phyloP scores from a whole-genome alignment of 2,329 filamentous ascomycete genomes.

The Neofusicoccum umdonicola region DNA sequence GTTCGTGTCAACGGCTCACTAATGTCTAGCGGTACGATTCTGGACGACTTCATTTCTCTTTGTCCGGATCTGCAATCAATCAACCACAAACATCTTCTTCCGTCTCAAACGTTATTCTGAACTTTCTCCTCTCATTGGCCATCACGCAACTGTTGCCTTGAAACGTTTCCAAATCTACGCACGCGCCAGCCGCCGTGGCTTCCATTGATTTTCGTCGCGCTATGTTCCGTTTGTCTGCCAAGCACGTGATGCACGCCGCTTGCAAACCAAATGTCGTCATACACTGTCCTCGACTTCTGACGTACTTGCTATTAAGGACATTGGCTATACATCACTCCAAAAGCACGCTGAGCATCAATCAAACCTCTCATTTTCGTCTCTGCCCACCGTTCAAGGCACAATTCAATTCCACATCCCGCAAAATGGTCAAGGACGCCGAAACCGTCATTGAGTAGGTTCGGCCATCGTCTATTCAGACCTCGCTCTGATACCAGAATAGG shows the following conservation, averaged over 20 bases:
- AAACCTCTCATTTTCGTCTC: background rate
- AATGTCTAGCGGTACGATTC: background rate
- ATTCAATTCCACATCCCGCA: conserved; percentile 21
- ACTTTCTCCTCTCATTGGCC: background rate
- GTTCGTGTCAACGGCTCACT: conserved; percentile 8
- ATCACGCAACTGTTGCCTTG: background rate
- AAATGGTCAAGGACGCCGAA: conserved; percentile 53
- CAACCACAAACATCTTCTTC: background rate
- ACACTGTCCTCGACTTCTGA: background rate
- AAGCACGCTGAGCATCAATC: background rate
- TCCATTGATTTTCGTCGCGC: background rate
- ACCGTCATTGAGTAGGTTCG: conserved; percentile 48
- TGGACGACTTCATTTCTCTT: background rate
- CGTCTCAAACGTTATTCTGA: background rate
- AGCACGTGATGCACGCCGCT: conserved; percentile 2
- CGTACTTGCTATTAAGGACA: background rate
- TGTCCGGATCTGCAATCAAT: background rate
- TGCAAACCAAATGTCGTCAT: conserved; percentile 14
- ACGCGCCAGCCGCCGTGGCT: background rate
- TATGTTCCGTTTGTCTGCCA: conserved; percentile 2
- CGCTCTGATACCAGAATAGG: conserved; percentile 27
- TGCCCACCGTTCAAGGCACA: background rate
- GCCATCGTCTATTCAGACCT: background rate
- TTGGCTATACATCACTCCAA: background rate
- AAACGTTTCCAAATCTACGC: conserved; percentile 1